Evolutionary conservation across 2,329 filamentous ascomycete genomes (phyloP).

Genomic region (Apiospora arundinis): DNA sequence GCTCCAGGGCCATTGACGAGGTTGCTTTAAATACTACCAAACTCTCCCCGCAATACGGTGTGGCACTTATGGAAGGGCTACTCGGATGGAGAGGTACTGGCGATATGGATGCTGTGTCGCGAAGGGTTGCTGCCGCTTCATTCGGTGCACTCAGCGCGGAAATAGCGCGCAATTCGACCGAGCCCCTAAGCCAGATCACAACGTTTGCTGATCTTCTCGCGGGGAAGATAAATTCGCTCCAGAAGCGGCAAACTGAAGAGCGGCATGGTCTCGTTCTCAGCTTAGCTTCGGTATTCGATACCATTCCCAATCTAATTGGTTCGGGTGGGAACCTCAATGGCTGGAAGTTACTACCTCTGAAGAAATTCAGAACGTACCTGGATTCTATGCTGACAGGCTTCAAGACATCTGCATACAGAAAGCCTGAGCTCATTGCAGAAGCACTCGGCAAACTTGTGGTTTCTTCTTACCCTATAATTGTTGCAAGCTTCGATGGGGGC

Average conservation of each 20-base stretch:
- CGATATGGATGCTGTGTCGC: conserved; percentile 75
- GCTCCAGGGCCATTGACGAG: conserved; percentile 79
- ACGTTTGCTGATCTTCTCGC: conserved; percentile 50
- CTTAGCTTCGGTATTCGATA: conserved; percentile 64
- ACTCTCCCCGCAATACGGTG: conserved; percentile 73
- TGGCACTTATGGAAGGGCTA: conserved; percentile 72
- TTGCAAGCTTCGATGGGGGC: not conserved
- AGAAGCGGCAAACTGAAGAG: conserved; percentile 69
- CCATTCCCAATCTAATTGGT: conserved; percentile 44
- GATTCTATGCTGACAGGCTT: conserved; percentile 49
- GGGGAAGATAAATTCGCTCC: conserved; percentile 52
- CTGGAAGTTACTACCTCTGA: conserved; percentile 29
- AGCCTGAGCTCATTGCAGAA: conserved; percentile 70
- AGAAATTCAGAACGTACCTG: conserved; percentile 37
- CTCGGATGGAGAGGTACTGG: conserved; percentile 89
- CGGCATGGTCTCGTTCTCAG: conserved; percentile 70
- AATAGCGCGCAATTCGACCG: conserved; percentile 36
- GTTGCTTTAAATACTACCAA: conserved; percentile 73
- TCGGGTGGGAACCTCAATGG: conserved; percentile 15
- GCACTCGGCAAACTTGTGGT: conserved; percentile 64
- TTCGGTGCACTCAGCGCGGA: conserved; percentile 66
- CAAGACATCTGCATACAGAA: conserved; percentile 54
- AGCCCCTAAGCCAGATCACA: conserved; percentile 39
- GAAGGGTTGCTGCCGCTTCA: conserved; percentile 73
- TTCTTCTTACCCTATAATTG: conserved; percentile 54